Base-by-base conservation (phyloP, 805 yeast species). In the Metschnikowia shivogae region DNA sequence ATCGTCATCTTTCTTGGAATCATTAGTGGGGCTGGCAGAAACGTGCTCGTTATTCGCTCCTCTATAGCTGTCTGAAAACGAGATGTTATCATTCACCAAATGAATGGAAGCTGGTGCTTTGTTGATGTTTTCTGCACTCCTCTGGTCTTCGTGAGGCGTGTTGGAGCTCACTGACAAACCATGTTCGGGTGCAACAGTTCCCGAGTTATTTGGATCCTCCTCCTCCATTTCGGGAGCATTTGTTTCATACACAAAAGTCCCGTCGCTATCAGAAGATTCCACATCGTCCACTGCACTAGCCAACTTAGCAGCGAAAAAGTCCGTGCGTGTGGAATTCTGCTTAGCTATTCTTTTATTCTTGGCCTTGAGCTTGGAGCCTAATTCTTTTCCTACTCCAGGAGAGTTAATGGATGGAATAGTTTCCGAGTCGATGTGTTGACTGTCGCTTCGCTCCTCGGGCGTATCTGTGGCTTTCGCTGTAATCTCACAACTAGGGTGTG, bases 211-310 rank as follows among this genome's bases (percentile, higher is more conserved):
- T 14, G 45, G 42, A 34, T 32, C 39, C 4, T 42, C 47, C 8
- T 41, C 47, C 8, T 41, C 66, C 30, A 45, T 57, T 36, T 61
- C 65, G 47, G 60, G 62, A 26, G 54, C 51, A 36, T 53, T 54
- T 39, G 71, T 79, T 57, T 90, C 97, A 62, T 92, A 92, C n/a
- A 92, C 97, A 73, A 93, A 92, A 1, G 96, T 89, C 62, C 93
- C 99, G 55, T 90, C 96, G 22, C 89, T 81, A 61, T 90, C 97
- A 29, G 90, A 83, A 34, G 86, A 81, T 49, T 86, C 88, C 36
- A 81, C 90, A 55, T 89, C 96, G 51, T 86, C 95, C 4, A 92
- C 95, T 1, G 98, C 98, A 45, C 89, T 84, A 7, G 97, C 98
- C 49, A 93, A 73, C 55, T 85, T 86, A 0, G 98, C 97, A 8